Evolutionary conservation across 2,329 filamentous ascomycete species (phyloP).

Genomic region (Dactylonectria macrodidyma): DNA sequence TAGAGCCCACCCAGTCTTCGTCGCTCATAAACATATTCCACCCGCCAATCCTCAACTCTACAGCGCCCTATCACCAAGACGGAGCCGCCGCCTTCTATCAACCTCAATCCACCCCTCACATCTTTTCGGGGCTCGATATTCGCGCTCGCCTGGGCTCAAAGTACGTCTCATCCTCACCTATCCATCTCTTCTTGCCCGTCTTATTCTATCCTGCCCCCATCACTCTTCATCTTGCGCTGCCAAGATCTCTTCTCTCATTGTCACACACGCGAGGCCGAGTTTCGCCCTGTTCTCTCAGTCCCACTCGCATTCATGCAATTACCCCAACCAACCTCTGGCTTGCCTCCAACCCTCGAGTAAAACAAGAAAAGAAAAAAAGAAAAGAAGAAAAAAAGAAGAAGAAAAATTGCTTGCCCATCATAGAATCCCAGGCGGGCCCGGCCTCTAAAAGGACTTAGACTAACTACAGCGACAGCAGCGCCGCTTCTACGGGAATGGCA

Average conservation of each 20-base stretch:
- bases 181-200: not conserved
- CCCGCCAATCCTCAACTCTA: slow-evolving; percentile 62
- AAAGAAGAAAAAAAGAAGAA: too few relatives aligned
- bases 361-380: not conserved
- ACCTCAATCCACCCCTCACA: slow-evolving; percentile 58
- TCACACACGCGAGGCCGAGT: not conserved
- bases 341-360: not conserved
- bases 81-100: slow-evolving; percentile 63
- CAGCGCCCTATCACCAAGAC: slow-evolving; percentile 66
- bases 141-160: slow-evolving; percentile 69
- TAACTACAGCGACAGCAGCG: slow-evolving; percentile 58
- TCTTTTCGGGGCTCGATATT: slow-evolving; percentile 66
- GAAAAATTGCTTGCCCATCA: not conserved
- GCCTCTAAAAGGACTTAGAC: slow-evolving; percentile 28
- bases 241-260: slow-evolving; percentile 19
- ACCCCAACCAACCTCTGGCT: not conserved
- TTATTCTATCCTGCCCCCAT: not conserved
- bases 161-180: slow-evolving; percentile 58
- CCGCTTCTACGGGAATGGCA: slow-evolving; percentile 69
- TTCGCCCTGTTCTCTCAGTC: not conserved
- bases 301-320: not conserved
- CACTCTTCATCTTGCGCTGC: not conserved
- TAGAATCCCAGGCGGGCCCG: slow-evolving; percentile 1
- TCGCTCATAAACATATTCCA: slow-evolving; percentile 68
- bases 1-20: slow-evolving; percentile 68